These are phyloP conservation scores for Pythium aristosporum DNA, from an alignment of 352 stramenopile species.

Conservation along the genomic window DNA sequence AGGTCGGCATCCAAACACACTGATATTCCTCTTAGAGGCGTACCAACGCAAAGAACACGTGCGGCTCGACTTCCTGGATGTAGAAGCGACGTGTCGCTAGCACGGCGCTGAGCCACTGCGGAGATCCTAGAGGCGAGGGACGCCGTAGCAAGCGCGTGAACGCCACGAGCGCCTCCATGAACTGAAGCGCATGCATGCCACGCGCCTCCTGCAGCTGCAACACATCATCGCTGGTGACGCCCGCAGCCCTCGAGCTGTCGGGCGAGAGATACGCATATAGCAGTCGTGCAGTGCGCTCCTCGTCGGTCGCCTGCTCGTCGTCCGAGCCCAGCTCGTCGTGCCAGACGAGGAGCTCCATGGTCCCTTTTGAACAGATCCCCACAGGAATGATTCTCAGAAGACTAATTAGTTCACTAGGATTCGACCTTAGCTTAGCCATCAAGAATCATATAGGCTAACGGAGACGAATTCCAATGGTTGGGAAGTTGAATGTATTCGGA, in stretches of 20 bases:
- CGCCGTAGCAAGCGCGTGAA: slow-evolving; percentile 46
- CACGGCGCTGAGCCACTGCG: slow-evolving; percentile 45
- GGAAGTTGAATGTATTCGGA: too few relatives aligned
- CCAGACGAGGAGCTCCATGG: slow-evolving; percentile 60
- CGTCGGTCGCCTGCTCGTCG: slow-evolving; percentile 58
- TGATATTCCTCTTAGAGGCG: too few relatives aligned
- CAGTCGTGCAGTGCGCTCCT: slow-evolving; percentile 49
- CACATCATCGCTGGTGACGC: neutral
- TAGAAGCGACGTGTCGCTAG: slow-evolving; percentile 43
- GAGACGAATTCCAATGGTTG: too few relatives aligned
- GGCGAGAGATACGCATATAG: slow-evolving; percentile 34
- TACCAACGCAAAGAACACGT: slow-evolving; percentile 65
- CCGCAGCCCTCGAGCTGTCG: neutral
- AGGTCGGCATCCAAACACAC: too few relatives aligned
- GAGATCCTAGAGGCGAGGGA: neutral
- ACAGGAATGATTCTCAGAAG: neutral
- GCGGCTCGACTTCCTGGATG: slow-evolving; percentile 51
- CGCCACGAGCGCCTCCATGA: slow-evolving; percentile 50
- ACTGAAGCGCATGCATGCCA: slow-evolving; percentile 40
- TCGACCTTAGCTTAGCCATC: neutral
- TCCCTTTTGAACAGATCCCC: neutral
- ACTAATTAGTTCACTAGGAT: neutral
- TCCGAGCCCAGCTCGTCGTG: slow-evolving; percentile 61
- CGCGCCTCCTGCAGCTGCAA: neutral
- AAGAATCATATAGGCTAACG: too few relatives aligned